Conservation (phyloP, 2,329 filamentous ascomycete genomes). For the Clarireedia homoeocarpa region DNA sequence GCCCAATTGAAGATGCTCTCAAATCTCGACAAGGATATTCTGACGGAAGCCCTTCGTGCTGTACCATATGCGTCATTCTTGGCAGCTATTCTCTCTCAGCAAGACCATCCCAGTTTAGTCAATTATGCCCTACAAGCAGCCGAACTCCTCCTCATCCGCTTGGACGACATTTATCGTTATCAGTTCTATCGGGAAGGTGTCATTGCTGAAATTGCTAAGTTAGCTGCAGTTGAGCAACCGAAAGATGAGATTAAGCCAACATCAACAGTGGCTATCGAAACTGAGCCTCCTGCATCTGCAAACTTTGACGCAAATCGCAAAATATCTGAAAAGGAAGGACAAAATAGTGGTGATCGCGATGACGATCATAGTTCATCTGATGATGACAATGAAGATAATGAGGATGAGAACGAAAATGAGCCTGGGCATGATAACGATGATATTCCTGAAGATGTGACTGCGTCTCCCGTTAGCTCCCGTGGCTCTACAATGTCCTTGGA, state of each 20-base stretch:
- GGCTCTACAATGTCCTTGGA: slow-evolving; percentile 59
- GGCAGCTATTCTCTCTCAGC: slow-evolving; percentile 88
- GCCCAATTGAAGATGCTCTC: slow-evolving; percentile 98
- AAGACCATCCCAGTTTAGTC: slow-evolving; percentile 83
- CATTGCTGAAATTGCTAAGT: slow-evolving; percentile 78
- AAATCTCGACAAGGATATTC: slow-evolving; percentile 77
- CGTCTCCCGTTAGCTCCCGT: slow-evolving; percentile 40
- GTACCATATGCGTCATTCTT: slow-evolving; percentile 95
- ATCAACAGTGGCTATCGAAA: slow-evolving; percentile 12
- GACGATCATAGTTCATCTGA: slow-evolving; percentile 39
- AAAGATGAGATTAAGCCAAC: slow-evolving; percentile 14
- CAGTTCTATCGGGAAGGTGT: slow-evolving; percentile 97
- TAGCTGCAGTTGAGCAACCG: slow-evolving; percentile 44
- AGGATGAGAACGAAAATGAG: slow-evolving; percentile 35
- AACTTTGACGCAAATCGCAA: slow-evolving; percentile 29
- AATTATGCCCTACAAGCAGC: slow-evolving; percentile 83
- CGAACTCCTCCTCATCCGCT: slow-evolving; percentile 74
- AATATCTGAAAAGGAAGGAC: slow-evolving; percentile 23
- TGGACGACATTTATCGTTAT: slow-evolving; percentile 85
- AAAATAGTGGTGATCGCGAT: slow-evolving; percentile 32
- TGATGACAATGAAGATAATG: slow-evolving; percentile 39
- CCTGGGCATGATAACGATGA: slow-evolving; percentile 45
- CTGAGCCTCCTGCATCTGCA: slow-evolving; percentile 23
- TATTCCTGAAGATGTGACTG: slow-evolving; percentile 37
- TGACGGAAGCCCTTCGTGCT: slow-evolving; percentile 75